A percentile compares a stretch with the other conserved stretches of the same genome.
These are phyloP conservation scores for Gaultheria prostrata DNA, from an alignment of 148 eudicot genomes.

Conservation along the genomic window DNA sequence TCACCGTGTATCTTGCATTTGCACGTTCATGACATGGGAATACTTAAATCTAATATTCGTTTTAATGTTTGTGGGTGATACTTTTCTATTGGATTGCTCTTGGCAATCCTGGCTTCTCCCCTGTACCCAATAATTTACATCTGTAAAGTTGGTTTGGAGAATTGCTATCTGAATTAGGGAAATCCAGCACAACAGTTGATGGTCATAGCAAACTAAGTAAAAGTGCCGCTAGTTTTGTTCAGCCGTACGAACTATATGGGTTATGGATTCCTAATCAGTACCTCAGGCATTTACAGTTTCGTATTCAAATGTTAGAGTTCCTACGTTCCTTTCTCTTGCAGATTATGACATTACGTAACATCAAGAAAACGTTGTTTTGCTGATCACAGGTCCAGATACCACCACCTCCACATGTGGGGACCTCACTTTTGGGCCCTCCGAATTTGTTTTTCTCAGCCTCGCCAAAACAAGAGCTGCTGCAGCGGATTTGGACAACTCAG, in stretches of 20 bases:
- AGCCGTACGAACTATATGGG: not conserved
- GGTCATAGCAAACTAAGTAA: not conserved
- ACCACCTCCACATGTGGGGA: conserved; percentile 32
- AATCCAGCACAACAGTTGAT: not conserved
- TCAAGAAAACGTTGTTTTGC: not conserved
- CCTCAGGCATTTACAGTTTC: not conserved
- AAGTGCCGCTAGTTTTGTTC: not conserved
- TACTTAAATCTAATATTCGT: too few species aligned
- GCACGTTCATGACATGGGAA: not conserved
- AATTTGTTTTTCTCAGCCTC: conserved; percentile 17
- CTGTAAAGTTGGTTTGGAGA: not conserved
- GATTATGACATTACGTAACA: not conserved
- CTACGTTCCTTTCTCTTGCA: not conserved
- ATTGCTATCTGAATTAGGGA: not conserved
- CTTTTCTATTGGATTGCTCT: too few species aligned
- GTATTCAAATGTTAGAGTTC: not conserved
- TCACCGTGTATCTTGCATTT: not conserved
- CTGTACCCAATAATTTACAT: not conserved
- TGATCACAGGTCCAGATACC: conserved; percentile 28
- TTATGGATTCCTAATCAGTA: not conserved
- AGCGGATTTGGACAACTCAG: conserved; percentile 38
- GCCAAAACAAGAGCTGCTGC: conserved; percentile 29
- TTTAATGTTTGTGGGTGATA: too few species aligned
- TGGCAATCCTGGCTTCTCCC: not conserved
- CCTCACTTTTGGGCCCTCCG: conserved; percentile 16